Evolutionary conservation across 108 stramenopile genomes (phyloP).

Genomic region (Parietichytrium sp.): DNA sequence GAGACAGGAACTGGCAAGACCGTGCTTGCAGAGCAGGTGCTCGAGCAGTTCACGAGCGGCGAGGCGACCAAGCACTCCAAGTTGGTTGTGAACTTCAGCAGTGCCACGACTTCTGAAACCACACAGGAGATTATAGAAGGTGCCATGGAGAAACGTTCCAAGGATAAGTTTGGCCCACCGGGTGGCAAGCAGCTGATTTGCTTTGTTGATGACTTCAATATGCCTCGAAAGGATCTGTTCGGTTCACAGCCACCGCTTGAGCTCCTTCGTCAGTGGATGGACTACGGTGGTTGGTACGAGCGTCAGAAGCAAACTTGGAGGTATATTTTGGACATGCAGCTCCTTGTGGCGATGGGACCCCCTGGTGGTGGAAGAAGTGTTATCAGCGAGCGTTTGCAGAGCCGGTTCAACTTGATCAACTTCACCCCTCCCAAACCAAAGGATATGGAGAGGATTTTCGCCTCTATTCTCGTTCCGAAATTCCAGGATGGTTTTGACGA

Average conservation of each 20-base stretch:
- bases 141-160: conserved; percentile 67
- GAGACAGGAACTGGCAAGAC: conserved; percentile 67
- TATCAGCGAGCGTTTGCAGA: conserved; percentile 60
- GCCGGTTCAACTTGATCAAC: conserved; percentile 62
- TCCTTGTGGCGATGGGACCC: conserved; percentile 67
- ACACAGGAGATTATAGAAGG: conserved; percentile 66
- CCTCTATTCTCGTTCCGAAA: conserved; percentile 57
- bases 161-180: conserved; percentile 67
- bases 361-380: conserved; percentile 64
- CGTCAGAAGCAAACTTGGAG: conserved; percentile 64
- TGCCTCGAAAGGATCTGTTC: conserved; percentile 62
- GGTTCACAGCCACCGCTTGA: conserved; percentile 68
- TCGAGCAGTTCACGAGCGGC: conserved; percentile 50
- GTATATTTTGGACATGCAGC: conserved; percentile 64
- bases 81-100: conserved; percentile 63
- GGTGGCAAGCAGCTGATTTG: conserved; percentile 62
- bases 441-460: conserved; percentile 63
- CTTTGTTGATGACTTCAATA: conserved; percentile 70
- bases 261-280: conserved; percentile 71
- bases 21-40: conserved; percentile 51
- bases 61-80: conserved; percentile 45
- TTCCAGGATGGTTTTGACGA: conserved; percentile 56
- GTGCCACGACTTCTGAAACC: conserved; percentile 52
- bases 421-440: conserved; percentile 54
- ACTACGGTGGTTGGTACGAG: conserved; percentile 71